phyloP scores from a whole-genome alignment of 305 asterid species.

The Ilex paraguariensis region DNA sequence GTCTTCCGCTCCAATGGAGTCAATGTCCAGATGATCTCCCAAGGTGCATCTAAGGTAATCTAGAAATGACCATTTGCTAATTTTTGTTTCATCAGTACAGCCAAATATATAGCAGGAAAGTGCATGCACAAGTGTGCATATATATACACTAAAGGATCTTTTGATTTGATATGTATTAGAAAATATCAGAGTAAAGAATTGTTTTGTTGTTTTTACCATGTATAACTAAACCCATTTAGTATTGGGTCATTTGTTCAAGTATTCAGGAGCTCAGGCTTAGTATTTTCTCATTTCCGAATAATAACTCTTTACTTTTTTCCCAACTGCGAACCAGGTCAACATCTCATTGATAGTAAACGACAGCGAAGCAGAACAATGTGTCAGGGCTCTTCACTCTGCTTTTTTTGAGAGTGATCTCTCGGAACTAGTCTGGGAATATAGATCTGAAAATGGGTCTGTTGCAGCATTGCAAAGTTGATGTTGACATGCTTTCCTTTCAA shows the following conservation, averaged over 20 bases:
- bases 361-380: constrained; percentile 81
- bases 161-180: too few species aligned
- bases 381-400: constrained; percentile 74
- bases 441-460: constrained; percentile 23
- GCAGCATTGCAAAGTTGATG: not conserved
- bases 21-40: constrained; percentile 95
- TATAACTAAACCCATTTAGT: too few species aligned
- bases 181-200: too few species aligned
- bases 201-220: too few species aligned
- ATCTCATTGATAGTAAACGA: constrained; percentile 87
- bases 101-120: too few species aligned
- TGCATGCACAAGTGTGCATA: too few species aligned
- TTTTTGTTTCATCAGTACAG: too few species aligned
- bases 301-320: not conserved
- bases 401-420: constrained; percentile 60
- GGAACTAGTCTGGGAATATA: constrained; percentile 10
- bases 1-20: constrained; percentile 64
- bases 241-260: too few species aligned
- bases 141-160: too few species aligned
- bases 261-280: too few species aligned
- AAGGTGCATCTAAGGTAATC: constrained; percentile 82
- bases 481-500: too few species aligned
- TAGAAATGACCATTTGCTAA: not conserved
- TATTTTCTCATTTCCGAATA: too few species aligned
- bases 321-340: constrained; percentile 37